Evolutionary conservation across 768 basidiomycete species (phyloP).

Genomic region (Pseudohyphozyma bogoriensis): DNA sequence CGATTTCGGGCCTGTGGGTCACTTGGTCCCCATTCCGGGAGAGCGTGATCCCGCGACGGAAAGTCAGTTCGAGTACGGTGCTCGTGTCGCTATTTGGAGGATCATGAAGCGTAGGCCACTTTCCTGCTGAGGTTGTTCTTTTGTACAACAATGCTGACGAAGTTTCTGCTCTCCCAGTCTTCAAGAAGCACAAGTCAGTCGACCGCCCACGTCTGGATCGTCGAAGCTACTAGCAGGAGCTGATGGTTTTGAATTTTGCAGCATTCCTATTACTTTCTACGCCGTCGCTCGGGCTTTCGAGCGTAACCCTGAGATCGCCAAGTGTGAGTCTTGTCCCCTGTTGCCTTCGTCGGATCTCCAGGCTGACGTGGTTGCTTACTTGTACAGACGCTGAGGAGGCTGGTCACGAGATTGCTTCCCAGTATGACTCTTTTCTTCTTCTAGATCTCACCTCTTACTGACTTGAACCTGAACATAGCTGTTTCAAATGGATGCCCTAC

Average conservation of each 20-base stretch:
- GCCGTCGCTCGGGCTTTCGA: constrained; percentile 35
- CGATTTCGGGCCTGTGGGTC: constrained; percentile 4
- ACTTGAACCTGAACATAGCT: constrained; percentile 18
- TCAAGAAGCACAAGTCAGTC: constrained; percentile 33
- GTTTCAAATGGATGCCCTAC: constrained; percentile 16
- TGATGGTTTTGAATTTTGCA: not conserved
- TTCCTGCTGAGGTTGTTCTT: no score
- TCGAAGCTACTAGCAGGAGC: not conserved
- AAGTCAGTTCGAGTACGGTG: constrained; percentile 35
- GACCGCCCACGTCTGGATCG: constrained; percentile 19
- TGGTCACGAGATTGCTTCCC: constrained; percentile 31
- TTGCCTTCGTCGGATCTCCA: not conserved
- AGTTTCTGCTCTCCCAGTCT: no score
- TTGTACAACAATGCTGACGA: no score
- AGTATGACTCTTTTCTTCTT: constrained; percentile 29
- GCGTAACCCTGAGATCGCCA: constrained; percentile 25
- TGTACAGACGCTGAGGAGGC: constrained; percentile 28
- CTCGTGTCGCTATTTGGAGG: constrained; percentile 30
- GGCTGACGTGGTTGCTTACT: not conserved
- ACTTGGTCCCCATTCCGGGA: not conserved
- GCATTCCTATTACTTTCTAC: constrained; percentile 35
- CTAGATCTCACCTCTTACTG: constrained; percentile 2
- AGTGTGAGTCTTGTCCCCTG: constrained; percentile 11
- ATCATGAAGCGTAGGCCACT: no score
- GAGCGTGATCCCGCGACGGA: constrained; percentile 2